A percentile compares a stretch with the other conserved stretches of the same genome.
phyloP scores from a whole-genome alignment of 441 rosid genomes.

The Adansonia madagascariensis region DNA sequence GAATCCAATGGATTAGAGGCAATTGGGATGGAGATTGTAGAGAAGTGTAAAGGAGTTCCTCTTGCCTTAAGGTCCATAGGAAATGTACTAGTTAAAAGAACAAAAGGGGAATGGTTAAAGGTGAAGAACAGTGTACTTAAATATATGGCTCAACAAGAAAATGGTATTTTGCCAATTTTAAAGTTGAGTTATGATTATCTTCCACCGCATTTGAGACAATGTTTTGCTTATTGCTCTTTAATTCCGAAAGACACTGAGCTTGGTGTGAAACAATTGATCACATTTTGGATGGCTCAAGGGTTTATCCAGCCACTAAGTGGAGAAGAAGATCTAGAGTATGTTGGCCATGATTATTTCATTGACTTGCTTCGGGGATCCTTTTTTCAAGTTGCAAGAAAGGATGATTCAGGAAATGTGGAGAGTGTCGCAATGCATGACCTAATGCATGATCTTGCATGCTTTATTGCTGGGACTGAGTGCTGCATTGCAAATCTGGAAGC shows the following conservation, averaged over 20 bases:
- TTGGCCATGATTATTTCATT: neutral
- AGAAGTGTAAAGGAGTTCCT: neutral
- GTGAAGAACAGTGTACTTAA: neutral
- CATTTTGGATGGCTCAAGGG: no score
- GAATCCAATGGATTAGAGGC: neutral
- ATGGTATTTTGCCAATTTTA: no score
- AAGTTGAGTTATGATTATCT: no score
- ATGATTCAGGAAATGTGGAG: neutral
- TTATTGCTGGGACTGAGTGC: neutral
- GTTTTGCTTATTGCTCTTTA: no score
- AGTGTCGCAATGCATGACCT: constrained; percentile 35
- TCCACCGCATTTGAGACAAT: no score
- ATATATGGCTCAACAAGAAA: no score
- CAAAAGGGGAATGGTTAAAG: neutral
- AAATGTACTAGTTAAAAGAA: neutral
- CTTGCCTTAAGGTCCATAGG: neutral
- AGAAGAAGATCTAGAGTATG: no score
- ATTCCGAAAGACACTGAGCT: no score
- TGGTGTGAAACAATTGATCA: no score
- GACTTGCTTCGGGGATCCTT: constrained; percentile 23
- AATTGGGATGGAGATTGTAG: no score
- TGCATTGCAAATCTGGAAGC: neutral
- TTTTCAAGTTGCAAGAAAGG: constrained; percentile 28
- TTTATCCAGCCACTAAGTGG: no score
- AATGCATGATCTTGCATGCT: constrained; percentile 36